Percentiles rank a stretch among this genome's conserved stretches.
These are phyloP conservation scores for Penicillium sp. DNA, from an alignment of 2,329 filamentous ascomycete species.

Conservation along the genomic window DNA sequence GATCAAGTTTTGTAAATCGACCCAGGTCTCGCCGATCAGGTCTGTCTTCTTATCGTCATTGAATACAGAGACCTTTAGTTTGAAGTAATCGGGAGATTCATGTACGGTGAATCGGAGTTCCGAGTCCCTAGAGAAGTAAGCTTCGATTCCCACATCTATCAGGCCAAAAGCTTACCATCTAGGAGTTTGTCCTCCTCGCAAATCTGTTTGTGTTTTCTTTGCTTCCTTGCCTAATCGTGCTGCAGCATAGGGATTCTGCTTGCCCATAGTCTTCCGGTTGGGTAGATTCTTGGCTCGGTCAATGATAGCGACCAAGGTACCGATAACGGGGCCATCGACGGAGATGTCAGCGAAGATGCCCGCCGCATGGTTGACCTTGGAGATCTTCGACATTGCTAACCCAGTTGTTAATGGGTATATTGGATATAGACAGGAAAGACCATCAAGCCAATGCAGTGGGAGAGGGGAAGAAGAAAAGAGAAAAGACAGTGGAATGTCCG, in stretches of 20 bases:
- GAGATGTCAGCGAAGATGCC: constrained; percentile 95
- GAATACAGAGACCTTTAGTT: constrained; percentile 92
- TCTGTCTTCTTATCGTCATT: constrained; percentile 99
- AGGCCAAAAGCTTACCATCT: constrained; percentile 64
- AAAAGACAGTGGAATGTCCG: constrained; percentile 18
- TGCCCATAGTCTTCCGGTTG: constrained; percentile 95
- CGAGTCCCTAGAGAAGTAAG: constrained; percentile 69
- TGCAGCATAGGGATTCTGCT: constrained; percentile 97
- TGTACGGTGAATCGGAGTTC: constrained; percentile 94
- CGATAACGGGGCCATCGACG: constrained; percentile 87
- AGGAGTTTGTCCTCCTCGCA: constrained; percentile 90
- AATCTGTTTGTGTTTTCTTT: constrained; percentile 93
- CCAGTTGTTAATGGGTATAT: not conserved
- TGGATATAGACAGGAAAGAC: not conserved
- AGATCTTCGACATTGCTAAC: constrained; percentile 43
- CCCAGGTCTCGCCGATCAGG: constrained; percentile 89
- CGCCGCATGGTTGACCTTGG: constrained; percentile 72
- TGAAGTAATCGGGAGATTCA: constrained; percentile 93
- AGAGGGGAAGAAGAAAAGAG: constrained; percentile 11
- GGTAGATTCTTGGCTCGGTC: constrained; percentile 96
- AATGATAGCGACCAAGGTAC: constrained; percentile 85
- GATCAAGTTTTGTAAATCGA: constrained; percentile 77
- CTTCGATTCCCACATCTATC: not conserved
- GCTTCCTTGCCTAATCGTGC: constrained; percentile 92
- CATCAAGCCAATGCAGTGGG: constrained; percentile 9